Conservation (phyloP, 139 green algal species). For the Bryopsis sp. region DNA sequence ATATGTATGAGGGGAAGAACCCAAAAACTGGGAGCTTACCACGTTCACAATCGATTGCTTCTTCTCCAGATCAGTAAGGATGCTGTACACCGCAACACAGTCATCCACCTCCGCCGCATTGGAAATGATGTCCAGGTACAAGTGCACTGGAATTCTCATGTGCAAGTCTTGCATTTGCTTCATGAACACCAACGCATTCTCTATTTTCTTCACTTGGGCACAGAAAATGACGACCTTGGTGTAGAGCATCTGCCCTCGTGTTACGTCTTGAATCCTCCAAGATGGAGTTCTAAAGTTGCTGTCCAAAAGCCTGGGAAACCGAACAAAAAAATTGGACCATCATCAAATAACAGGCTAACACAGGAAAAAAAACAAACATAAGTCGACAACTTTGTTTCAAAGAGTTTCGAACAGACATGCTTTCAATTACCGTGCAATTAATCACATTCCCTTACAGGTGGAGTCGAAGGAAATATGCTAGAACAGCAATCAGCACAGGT, state of each 20-base stretch:
- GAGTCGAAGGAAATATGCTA: no score
- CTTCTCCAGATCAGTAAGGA: neutral
- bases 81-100: neutral
- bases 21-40: neutral
- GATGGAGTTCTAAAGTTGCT: neutral
- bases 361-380: no score
- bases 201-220: constrained; percentile 10
- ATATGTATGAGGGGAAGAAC: neutral
- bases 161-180: constrained; percentile 10
- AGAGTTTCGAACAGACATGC: no score
- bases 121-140: neutral
- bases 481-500: no score
- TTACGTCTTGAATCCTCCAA: neutral
- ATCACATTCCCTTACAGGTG: no score
- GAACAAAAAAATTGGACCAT: no score
- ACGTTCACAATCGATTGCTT: neutral
- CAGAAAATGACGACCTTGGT: constrained; percentile 4
- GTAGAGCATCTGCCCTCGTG: neutral
- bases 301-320: neutral
- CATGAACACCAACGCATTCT: constrained; percentile 16
- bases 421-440: no score
- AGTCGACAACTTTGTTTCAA: no score
- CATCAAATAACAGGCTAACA: no score
- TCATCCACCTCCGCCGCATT: constrained; percentile 18
- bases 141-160: neutral